Base-by-base conservation (phyloP, 2,329 filamentous ascomycete genomes). In the Aspergillus sp. region DNA sequence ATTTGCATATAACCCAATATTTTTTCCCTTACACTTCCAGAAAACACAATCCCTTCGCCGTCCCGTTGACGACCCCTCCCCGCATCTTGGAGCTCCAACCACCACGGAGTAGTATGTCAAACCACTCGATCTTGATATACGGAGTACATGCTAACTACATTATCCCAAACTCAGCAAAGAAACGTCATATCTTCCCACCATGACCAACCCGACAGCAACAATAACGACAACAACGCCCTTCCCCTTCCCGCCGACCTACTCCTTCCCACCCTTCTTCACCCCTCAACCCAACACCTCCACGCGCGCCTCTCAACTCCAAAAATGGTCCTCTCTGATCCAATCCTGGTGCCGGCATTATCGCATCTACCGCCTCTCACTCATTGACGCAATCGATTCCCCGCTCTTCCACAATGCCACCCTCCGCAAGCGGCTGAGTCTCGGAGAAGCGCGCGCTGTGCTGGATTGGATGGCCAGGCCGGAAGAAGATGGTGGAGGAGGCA, bases 321-420 rank as follows among this genome's bases (percentile, higher is more conserved):
- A 90, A 69, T 98, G 93, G 93, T 82, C 85, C n/a, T 68, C 80
- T 30, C 80, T 96, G 10, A 81, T 97, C 62, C 88, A 89, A 51
- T 69, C 83, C 62, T 96, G 94, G 82, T 88, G 86, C 69, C 80
- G 81, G 0, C 78, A 87, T 70, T 76, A 91, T 72, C 82, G 80
- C 57, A 72, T 90, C 62, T 95, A 83, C 74, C 80, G 81, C 47
- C 80, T 97, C 46, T 78, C 83, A 3, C 73, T 94, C 34, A 73
- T 79, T 45, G 73, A 82, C 38, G 71, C 79, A 8, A 66, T 82
- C 42, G 74, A 80, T 49, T 75, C 79, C 0, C 78, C 75, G 0
- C 69, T 83, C 3, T 83, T 82, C 68, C 60, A 71, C 56, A 80
- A 80, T 59, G 44, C 55, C 10, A 44, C 56, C 36, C 56, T 73